Conservation (phyloP, 495 filamentous ascomycete genomes). For the Penicillium soppii region DNA sequence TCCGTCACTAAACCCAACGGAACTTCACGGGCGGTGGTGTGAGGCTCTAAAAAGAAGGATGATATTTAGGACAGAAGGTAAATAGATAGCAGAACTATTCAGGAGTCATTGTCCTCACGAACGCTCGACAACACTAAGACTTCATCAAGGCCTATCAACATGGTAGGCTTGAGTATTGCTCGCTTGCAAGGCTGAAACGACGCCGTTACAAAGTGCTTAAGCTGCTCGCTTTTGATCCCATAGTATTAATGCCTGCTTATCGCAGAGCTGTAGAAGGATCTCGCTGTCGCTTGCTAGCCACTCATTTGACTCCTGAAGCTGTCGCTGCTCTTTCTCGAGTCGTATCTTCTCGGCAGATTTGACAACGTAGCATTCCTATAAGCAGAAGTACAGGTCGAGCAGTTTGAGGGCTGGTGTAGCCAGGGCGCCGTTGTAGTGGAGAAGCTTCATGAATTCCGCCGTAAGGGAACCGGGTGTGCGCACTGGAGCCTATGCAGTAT, state of each 20-base stretch:
- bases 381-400: conserved; percentile 1
- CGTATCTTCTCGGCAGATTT: conserved; percentile 4
- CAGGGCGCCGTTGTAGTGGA: not conserved
- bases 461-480: not conserved
- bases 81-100: not conserved
- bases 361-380: not conserved
- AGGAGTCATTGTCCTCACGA: not conserved
- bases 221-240: conserved; percentile 1
- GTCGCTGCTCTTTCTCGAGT: not conserved
- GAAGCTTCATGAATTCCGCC: not conserved
- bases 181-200: conserved; percentile 1
- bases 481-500: not conserved
- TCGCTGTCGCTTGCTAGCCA: conserved; percentile 7
- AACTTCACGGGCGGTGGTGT: not conserved
- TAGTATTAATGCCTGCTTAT: not conserved
- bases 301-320: conserved; percentile 1
- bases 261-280: conserved; percentile 1
- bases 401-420: not conserved
- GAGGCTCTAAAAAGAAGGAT: not conserved
- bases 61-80: not conserved
- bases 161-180: not conserved
- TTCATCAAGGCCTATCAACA: not conserved
- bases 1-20: not conserved
- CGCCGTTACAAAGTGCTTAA: not conserved
- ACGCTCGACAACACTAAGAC: not conserved